Evolutionary conservation across 345 rosid genomes (phyloP), one percentile per base, ranked within the genome.

Genomic region (Balakata baccata): DNA sequence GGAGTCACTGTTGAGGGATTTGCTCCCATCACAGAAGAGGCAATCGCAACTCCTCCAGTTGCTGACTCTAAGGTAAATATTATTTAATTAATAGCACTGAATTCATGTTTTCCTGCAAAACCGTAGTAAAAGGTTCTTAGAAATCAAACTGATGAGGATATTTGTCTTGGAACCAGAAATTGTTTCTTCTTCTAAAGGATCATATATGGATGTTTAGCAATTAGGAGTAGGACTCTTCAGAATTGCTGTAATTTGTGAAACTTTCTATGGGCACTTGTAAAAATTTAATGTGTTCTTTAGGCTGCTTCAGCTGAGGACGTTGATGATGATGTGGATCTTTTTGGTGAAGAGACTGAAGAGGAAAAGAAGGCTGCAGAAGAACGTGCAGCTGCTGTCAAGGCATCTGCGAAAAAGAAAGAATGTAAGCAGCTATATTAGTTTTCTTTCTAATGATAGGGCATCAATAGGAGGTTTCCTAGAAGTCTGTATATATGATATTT

Each of bases 351-450:
- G 81, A 91, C 94, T 3, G 97, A 91, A 68, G 97, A 89, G 87
- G 97, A 92, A 75, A 92, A 89, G 89, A 89, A 88, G 84, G 97
- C 91, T 74, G 88, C 93, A 10, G 97, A 92, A 73, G 91, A 86
- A 56, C 86, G 95, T 18, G 93, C 94, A 16, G 90, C 97, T 77
- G 58, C 89, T 8, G 38, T 82, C 10, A 88, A 86, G 80, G 88
- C 91, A 18, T 75, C 88, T 69, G 18, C 72, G 12, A 88, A 88
- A 67, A 91, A 89, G 94, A 91, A 89, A 79, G 90, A 83, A 66
- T 80, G 90, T 83, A 23, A 76, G 85, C 13, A 34, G 47, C 13
- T 25, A 20, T n/a, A 34, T 20, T n/a, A n/a, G 8, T 68, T 58
- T 45, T 11, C 29, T 45, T 56, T 11, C 18, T 18, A 7, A 53